Base-by-base conservation (phyloP, 2,329 filamentous ascomycete genomes). In the Colletotrichum zoysiae region DNA sequence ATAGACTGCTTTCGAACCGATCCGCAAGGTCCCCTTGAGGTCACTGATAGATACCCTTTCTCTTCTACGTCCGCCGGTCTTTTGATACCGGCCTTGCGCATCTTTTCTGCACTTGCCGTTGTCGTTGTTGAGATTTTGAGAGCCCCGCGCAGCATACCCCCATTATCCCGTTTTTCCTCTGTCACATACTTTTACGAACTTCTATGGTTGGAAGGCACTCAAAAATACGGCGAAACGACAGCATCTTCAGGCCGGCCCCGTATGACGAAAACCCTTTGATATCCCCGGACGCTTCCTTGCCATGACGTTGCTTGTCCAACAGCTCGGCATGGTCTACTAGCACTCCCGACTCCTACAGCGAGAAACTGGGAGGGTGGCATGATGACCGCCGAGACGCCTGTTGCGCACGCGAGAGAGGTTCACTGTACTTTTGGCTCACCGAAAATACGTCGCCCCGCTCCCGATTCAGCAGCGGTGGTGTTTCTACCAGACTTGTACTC, bases 141-240 rank as follows among this genome's bases (percentile, higher is more conserved):
- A 79, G 78, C 74, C 77, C 73, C 78, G 77, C 69, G 65, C 78
- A 80, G 77, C 80, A 81, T 81, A 81, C 80, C 80, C 80, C 76
- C 73, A 70, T 77, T 70, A 56, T 65, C 57, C 65, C 62, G 57
- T 69, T 51, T 74, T 73, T 65, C 67, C 67, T 66, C 60, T 74
- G 58, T 74, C 66, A 71, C 70, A 73, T 71, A 66, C 60, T 74
- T 74, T 74, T 67, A 74, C 64, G 73, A 74, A 73, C 73, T 74
- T 63, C 59, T 67, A 68, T 51, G 62, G 59, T 65, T 67, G 70
- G 50, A 64, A 60, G 70, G 63, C 71, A 59, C 42, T 46, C 46
- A 58, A 57, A 61, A 56, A 38, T 42, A 46, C 26, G 67, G 58
- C 68, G 64, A 71, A 50, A 69, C 53, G 59, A 71, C 26, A 67